phyloP scores from a whole-genome alignment of 2,329 filamentous ascomycete species.

The Colletotrichum orchidophilum region DNA sequence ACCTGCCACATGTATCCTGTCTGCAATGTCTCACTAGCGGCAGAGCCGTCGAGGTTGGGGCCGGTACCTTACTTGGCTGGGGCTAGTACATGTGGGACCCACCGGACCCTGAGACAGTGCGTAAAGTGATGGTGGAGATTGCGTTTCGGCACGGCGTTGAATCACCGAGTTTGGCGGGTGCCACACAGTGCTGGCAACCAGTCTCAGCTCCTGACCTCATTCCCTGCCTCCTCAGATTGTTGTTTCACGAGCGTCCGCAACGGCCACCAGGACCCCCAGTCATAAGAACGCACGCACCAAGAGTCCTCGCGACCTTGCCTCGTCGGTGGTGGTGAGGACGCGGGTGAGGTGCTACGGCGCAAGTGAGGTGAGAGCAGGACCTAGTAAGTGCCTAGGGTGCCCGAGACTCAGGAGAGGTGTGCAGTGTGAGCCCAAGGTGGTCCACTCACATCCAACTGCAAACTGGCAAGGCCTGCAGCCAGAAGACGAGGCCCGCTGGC shows the following conservation, averaged over 20 bases:
- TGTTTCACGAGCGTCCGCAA: conserved; percentile 33
- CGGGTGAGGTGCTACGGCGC: background rate
- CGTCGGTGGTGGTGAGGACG: conserved; percentile 26
- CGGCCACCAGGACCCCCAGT: conserved; percentile 28
- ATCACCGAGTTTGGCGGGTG: rapidly evolving
- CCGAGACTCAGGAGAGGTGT: background rate
- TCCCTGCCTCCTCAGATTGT: conserved; percentile 28
- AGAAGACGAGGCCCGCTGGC: background rate
- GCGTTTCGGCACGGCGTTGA: background rate
- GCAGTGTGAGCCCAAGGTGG: background rate
- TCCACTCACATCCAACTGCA: background rate
- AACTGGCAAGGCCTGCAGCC: background rate
- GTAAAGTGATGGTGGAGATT: background rate
- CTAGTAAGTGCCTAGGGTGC: background rate
- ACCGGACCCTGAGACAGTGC: conserved; percentile 29
- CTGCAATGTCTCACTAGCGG: conserved; percentile 26
- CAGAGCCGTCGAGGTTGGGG: background rate
- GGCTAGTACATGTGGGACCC: conserved; percentile 18
- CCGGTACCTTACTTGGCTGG: conserved; percentile 20
- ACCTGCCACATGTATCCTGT: conserved; percentile 33
- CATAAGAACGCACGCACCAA: conserved; percentile 17
- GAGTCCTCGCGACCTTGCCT: conserved; percentile 26
- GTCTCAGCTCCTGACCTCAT: conserved; percentile 23
- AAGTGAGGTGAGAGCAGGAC: conserved; percentile 2
- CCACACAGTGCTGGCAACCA: conserved; percentile 11